A percentile compares a stretch with the other conserved stretches of the same genome.
These are phyloP conservation scores for Ceratocystis cubensis DNA, from an alignment of 2,329 filamentous ascomycete species.

Conservation along the genomic window DNA sequence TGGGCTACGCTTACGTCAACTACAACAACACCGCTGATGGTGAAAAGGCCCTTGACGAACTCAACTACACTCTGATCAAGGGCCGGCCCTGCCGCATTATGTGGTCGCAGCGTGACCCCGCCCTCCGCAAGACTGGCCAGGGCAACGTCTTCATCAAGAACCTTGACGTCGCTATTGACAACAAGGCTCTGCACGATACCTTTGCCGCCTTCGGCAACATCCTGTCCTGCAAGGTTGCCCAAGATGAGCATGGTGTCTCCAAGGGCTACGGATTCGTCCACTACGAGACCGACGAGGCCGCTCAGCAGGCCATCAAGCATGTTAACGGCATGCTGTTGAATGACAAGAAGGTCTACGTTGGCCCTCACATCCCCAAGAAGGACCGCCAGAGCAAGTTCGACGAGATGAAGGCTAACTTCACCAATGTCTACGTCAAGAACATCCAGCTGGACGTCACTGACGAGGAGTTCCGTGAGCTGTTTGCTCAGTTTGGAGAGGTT, in stretches of 20 bases:
- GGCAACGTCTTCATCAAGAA: constrained; percentile 99
- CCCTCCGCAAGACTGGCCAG: constrained; percentile 96
- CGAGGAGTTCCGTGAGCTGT: constrained; percentile 86
- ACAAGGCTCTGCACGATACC: constrained; percentile 99
- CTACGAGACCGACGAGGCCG: constrained; percentile 98
- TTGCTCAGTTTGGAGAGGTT: constrained; percentile 84
- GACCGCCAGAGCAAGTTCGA: constrained; percentile 99
- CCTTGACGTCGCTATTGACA: constrained; percentile 94
- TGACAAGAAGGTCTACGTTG: constrained; percentile 99
- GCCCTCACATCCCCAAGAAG: constrained; percentile 99
- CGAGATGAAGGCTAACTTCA: constrained; percentile 99
- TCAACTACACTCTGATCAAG: constrained; percentile 99
- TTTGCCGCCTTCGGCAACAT: constrained; percentile 99
- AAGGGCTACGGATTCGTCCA: constrained; percentile 99
- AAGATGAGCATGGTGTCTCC: constrained; percentile 91
- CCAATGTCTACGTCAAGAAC: constrained; percentile 99
- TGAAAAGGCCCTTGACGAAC: constrained; percentile 95
- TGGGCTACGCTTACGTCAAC: constrained; percentile 99
- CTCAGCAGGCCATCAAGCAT: constrained; percentile 94
- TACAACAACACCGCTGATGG: constrained; percentile 96
- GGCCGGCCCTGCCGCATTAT: constrained; percentile 98
- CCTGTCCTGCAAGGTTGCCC: constrained; percentile 96
- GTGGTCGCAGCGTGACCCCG: constrained; percentile 99
- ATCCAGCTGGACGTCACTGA: constrained; percentile 73
- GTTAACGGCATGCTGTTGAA: constrained; percentile 99